Percentiles rank a stretch among this genome's conserved stretches.
These are phyloP conservation scores for Papiliotrema fonsecae DNA, from an alignment of 1,284 basidiomycete species.

Conservation along the genomic window DNA sequence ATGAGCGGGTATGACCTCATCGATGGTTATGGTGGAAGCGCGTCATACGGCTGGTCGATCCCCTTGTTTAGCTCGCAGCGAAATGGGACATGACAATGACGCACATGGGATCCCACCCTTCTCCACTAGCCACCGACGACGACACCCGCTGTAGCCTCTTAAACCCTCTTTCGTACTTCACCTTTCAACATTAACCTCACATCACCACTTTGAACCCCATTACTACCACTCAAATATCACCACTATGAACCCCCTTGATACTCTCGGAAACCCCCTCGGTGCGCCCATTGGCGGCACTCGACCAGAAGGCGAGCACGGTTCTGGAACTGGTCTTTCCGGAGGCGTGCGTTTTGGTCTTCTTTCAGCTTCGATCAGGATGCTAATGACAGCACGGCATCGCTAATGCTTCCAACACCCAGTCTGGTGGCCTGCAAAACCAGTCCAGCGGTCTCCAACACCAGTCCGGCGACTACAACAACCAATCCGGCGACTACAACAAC, in stretches of 20 bases:
- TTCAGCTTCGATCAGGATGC: background rate
- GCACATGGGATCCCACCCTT: too few species aligned
- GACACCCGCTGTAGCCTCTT: too few species aligned
- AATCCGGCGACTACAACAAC: conserved; percentile 12
- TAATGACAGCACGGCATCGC: conserved; percentile 14
- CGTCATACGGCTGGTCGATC: too few species aligned
- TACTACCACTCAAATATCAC: conserved; percentile 5
- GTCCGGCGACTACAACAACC: conserved; percentile 11
- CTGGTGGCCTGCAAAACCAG: too few species aligned
- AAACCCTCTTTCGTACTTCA: too few species aligned
- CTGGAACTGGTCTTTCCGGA: conserved; percentile 27
- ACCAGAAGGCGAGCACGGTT: conserved; percentile 26
- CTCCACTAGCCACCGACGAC: too few species aligned
- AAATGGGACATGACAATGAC: too few species aligned
- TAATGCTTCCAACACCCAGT: conserved; percentile 17
- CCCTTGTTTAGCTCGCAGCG: too few species aligned
- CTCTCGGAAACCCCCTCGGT: conserved; percentile 13
- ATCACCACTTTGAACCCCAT: background rate
- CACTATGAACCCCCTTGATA: conserved; percentile 1
- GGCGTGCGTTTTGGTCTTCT: conserved; percentile 19
- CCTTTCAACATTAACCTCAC: too few species aligned
- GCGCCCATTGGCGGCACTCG: conserved; percentile 22
- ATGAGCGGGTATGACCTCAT: background rate
- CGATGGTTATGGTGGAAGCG: too few species aligned
- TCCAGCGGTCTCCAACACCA: too few species aligned